Evolutionary conservation across 2,329 filamentous ascomycete species (phyloP).

Genomic region (Epicoccum nigrum): DNA sequence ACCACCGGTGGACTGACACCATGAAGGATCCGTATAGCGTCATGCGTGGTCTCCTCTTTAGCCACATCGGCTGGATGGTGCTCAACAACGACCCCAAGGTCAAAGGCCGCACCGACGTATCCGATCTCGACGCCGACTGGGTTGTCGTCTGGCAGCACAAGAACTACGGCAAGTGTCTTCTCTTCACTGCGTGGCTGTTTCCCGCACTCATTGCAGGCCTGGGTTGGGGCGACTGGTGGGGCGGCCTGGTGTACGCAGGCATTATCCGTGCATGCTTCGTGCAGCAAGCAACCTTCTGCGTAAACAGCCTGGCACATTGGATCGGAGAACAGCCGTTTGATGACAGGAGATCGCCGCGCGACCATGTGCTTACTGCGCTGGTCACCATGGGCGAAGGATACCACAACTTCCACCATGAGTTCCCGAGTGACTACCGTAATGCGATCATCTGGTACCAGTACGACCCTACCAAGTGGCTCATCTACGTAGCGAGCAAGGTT

Average conservation of each 20-base stretch:
- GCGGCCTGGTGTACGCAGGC: constrained; percentile 57
- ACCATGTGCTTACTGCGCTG: constrained; percentile 47
- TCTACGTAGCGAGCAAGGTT: constrained; percentile 41
- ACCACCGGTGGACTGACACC: constrained; percentile 59
- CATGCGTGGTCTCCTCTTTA: constrained; percentile 55
- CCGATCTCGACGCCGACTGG: constrained; percentile 57
- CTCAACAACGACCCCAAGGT: constrained; percentile 58
- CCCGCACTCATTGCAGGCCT: constrained; percentile 54
- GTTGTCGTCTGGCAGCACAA: constrained; percentile 57
- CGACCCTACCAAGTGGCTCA: constrained; percentile 51
- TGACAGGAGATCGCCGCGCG: constrained; percentile 46
- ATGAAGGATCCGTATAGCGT: constrained; percentile 58
- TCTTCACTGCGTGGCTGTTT: constrained; percentile 52
- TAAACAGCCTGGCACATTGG: constrained; percentile 60
- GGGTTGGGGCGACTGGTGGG: constrained; percentile 56
- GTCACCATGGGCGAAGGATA: constrained; percentile 52
- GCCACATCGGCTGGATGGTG: constrained; percentile 58
- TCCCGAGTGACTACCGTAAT: constrained; percentile 50
- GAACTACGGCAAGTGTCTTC: constrained; percentile 52
- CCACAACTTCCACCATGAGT: constrained; percentile 52
- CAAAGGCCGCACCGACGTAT: constrained; percentile 56
- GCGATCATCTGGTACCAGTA: constrained; percentile 49
- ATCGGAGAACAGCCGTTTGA: constrained; percentile 55
- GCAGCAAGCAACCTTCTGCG: constrained; percentile 59
- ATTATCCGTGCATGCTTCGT: constrained; percentile 57